These are phyloP conservation scores for Neofusicoccum umdonicola DNA, from an alignment of 2,329 filamentous ascomycete genomes.

Conservation along the genomic window DNA sequence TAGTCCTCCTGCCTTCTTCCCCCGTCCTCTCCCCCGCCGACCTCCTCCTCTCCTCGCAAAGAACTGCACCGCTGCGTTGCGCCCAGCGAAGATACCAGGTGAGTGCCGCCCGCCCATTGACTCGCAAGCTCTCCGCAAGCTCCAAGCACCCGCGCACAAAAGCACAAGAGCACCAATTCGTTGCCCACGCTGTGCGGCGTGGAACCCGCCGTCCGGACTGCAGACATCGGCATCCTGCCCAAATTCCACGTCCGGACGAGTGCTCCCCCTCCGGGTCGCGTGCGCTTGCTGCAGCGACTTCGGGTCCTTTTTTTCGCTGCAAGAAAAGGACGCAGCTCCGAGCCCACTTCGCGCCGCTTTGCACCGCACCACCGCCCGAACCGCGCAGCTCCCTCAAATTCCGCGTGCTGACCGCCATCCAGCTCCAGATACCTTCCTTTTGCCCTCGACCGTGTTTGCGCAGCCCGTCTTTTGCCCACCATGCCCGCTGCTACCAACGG, in stretches of 20 bases:
- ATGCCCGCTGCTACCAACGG: conserved; percentile 45
- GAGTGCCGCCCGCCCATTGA: background rate
- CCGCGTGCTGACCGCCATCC: background rate
- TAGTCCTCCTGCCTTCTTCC: conserved; percentile 4
- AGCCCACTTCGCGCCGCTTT: conserved; percentile 3
- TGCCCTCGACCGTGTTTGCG: background rate
- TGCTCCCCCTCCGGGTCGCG: background rate
- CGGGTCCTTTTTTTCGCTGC: background rate
- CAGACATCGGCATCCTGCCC: background rate
- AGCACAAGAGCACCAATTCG: background rate
- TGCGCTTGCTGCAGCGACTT: background rate
- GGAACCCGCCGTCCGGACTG: background rate
- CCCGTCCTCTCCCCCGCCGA: background rate
- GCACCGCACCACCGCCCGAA: background rate
- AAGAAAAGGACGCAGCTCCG: conserved; percentile 1
- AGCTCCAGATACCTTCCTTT: conserved; percentile 6
- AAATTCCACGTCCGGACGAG: background rate
- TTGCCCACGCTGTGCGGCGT: background rate
- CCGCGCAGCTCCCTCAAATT: background rate
- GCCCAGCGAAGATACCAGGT: conserved; percentile 5
- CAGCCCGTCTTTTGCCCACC: conserved; percentile 24
- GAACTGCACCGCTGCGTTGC: conserved; percentile 4
- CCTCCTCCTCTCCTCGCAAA: background rate
- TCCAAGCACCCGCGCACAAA: background rate
- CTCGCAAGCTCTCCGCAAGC: background rate